Base-by-base conservation (phyloP, 495 filamentous ascomycete species). In the Aspergillus sclerotioniger region DNA sequence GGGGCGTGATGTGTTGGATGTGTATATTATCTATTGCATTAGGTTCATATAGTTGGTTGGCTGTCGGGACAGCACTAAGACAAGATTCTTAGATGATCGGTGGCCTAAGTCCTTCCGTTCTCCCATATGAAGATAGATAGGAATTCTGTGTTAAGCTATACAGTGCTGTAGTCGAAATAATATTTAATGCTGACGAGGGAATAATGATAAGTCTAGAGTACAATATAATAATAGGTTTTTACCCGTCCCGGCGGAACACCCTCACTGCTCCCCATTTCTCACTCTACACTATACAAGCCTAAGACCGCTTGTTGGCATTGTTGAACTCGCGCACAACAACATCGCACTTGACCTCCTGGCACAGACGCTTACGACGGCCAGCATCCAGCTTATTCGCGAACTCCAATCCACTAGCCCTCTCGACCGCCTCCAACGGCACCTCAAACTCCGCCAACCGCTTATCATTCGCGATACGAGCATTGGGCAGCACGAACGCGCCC, bases 401-500 rank as follows among this genome's bases (percentile, higher is more conserved):
- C 68, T 96, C 91, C 65, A 98, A 71, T 9, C 94, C 94, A 66
- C 86, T 90, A 0, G 94, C 92, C 53, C 91, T 80, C 84, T 98
- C 94, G 28, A 98, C 84, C 16, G 85, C 88, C 78, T 96, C 92
- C 19, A 98, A 64, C 1, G 93, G 92, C 17, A 98, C 95, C 80
- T 96, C 92, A 67, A 98, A 98, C 64, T 96, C 90, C 15, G 80
- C 78, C 62, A 98, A 72, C 21, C 84, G 86, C 75, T 90, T 96
- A 33, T 87, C 83, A 62, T 96, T 98, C 20, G 86, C 74, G 66
- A 98, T 98, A n/a, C 71, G 77, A 13, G 90, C 92, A 69, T 98
- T 98, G 8, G 94, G 94, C 64, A 98, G 77, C 50, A 98, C 94
- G 67, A 98, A 98, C 3, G 94, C 95, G 19, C 90, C 95, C 8